Evolutionary conservation across 2,329 filamentous ascomycete species (phyloP).

Genomic region (Sarocladium kiliense): DNA sequence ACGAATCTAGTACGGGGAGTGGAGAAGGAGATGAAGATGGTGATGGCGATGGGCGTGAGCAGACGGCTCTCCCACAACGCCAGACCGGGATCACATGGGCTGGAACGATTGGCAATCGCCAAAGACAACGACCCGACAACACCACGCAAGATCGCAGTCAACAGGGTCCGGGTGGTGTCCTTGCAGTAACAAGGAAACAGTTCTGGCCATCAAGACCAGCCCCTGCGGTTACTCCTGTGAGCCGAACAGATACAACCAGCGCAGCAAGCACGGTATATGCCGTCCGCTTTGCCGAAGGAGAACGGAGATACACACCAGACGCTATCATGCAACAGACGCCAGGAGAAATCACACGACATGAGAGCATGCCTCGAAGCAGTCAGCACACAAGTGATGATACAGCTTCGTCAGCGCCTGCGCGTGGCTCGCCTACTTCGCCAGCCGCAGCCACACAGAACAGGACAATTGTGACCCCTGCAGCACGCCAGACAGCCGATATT

Average conservation of each 20-base stretch:
- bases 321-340: slow-evolving; percentile 22
- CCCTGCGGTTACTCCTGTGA: slow-evolving; percentile 51
- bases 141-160: neutral
- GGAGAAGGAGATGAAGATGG: slow-evolving; percentile 26
- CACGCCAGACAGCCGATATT: neutral
- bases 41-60: slow-evolving; percentile 15
- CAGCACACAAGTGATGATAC: slow-evolving; percentile 21
- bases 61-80: neutral
- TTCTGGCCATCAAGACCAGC: slow-evolving; percentile 52
- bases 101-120: slow-evolving; percentile 2
- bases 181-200: slow-evolving; percentile 34
- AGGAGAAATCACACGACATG: slow-evolving; percentile 28
- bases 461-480: neutral
- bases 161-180: neutral
- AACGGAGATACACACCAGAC: slow-evolving; percentile 37
- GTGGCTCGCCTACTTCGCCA: neutral
- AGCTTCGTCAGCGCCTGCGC: slow-evolving; percentile 13
- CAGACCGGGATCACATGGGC: slow-evolving; percentile 3
- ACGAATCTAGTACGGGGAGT: slow-evolving; percentile 8
- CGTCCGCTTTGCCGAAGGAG: slow-evolving; percentile 53
- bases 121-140: neutral
- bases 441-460: neutral
- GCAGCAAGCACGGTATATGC: slow-evolving; percentile 61
- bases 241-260: slow-evolving; percentile 57
- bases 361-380: slow-evolving; percentile 22